Base-by-base conservation (phyloP, 1,284 basidiomycete genomes). In the Papiliotrema nemorosa region DNA sequence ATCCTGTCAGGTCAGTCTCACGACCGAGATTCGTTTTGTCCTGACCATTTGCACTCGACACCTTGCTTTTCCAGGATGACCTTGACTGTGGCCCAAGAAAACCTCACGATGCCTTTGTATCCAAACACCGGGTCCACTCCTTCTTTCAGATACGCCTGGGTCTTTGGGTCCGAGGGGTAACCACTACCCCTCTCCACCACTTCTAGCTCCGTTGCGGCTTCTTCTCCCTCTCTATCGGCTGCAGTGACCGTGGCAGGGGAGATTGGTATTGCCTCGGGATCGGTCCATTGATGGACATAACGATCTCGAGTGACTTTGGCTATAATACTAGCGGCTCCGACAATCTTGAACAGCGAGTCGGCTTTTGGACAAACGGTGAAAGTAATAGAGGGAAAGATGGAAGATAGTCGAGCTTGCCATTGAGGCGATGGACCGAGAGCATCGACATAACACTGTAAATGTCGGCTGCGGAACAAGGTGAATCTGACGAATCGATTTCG, bases 51-150 rank as follows among this genome's bases (percentile, higher is more conserved):
- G 24, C 89, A 84, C 5, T 78, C 66, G 64, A 89, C 84, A 0
- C 80, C 90, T 40, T 84, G 77, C 63, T 90, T 90, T 39, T 96
- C 90, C 14, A 98, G 76, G 6, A 86, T 73, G 1, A 90, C 83
- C 67, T 93, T 94, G 54, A 93, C 84, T 0, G 94, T 97, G 1
- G 88, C 85, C 94, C 94, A 98, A 6, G 89, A 93, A 76, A 98
- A 98, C 13, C 96, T 83, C 4, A 86, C 92, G 40, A 97, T 77
- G 12, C 84, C 87, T 0, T 93, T 92, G 69, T 85, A 97, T 2
- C 94, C 94, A 69, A 98, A 98, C 1, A 91, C 87, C 1, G 86
- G 86, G 52, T 97, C 87, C 16, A 97, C 67, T 2, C 86, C 81
- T 3, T 79, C 73, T 58, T 82, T 83, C 20, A 98, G 78, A 84